Conservation (phyloP, 768 basidiomycete genomes). For the Tricholomella constricta region DNA sequence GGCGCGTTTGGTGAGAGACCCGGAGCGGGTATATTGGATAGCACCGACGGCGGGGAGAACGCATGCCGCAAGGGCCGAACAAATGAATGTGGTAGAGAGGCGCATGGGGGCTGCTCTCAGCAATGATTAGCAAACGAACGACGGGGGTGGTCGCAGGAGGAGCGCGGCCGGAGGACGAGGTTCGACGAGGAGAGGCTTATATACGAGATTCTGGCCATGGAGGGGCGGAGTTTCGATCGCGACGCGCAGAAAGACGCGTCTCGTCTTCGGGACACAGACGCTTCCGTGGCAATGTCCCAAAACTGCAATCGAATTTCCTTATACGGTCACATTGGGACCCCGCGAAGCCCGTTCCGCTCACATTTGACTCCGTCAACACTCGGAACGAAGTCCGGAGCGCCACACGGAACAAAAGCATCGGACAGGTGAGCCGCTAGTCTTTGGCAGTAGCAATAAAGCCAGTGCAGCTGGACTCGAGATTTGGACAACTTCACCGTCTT, state of each 20-base stretch:
- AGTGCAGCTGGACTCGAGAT: no score
- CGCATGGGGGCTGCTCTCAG: slow-evolving; percentile 15
- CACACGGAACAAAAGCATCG: background rate
- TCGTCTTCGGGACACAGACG: background rate
- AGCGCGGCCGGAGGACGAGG: slow-evolving; percentile 2
- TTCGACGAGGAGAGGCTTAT: slow-evolving; percentile 11
- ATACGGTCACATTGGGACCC: background rate
- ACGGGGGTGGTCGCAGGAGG: slow-evolving; percentile 7
- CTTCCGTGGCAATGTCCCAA: slow-evolving; percentile 1
- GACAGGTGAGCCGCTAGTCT: background rate
- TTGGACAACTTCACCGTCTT: no score
- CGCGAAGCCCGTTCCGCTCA: background rate
- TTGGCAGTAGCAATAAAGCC: no score
- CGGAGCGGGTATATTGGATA: slow-evolving; percentile 10
- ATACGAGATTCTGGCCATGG: slow-evolving; percentile 8
- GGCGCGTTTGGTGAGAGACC: slow-evolving; percentile 8
- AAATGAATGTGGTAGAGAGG: slow-evolving; percentile 19
- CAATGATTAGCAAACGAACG: slow-evolving; percentile 1
- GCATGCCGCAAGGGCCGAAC: slow-evolving; percentile 15
- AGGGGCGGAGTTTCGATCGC: slow-evolving; percentile 20
- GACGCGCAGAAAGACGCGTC: slow-evolving; percentile 10
- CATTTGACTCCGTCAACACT: slow-evolving; percentile 9
- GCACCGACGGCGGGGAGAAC: slow-evolving; percentile 12
- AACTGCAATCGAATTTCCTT: slow-evolving; percentile 12
- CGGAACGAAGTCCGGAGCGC: slow-evolving; percentile 11